Percentiles rank a stretch among this genome's conserved stretches.
These are phyloP conservation scores for Citrullus colocynthis DNA, from an alignment of 306 rosid genomes.

Conservation along the genomic window DNA sequence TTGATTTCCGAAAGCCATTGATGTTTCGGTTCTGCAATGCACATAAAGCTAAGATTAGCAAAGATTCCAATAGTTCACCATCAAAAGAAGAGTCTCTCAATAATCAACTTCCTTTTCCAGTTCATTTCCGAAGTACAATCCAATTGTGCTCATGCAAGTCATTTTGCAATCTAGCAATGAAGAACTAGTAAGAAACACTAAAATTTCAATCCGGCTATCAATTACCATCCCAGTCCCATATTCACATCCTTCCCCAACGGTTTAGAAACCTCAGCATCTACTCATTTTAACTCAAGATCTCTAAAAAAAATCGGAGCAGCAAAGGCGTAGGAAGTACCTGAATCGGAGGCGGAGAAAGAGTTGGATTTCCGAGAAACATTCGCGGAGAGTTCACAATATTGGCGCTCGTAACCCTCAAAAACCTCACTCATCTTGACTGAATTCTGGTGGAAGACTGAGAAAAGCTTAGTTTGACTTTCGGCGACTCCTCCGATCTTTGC, in stretches of 20 bases:
- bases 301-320: neutral
- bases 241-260: neutral
- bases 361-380: constrained; percentile 12
- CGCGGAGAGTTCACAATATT: constrained; percentile 21
- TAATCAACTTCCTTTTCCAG: neutral
- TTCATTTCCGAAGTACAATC: neutral
- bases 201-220: neutral
- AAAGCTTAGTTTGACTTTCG: neutral
- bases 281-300: neutral
- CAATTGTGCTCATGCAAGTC: neutral
- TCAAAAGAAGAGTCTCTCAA: neutral
- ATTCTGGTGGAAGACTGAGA: neutral
- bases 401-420: constrained; percentile 22
- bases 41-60: neutral
- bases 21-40: constrained; percentile 6
- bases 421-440: constrained; percentile 16
- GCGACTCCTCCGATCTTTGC: neutral
- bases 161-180: neutral
- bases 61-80: neutral
- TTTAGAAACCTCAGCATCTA: neutral
- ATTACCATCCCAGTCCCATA: neutral
- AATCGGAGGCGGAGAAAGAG: constrained; percentile 6
- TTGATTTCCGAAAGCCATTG: constrained; percentile 5
- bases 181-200: neutral
- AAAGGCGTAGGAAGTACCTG: constrained; percentile 5